Evolutionary conservation across 148 eudicot genomes (phyloP), one percentile per base, ranked within the genome.

Genomic region (Silene uniflora): DNA sequence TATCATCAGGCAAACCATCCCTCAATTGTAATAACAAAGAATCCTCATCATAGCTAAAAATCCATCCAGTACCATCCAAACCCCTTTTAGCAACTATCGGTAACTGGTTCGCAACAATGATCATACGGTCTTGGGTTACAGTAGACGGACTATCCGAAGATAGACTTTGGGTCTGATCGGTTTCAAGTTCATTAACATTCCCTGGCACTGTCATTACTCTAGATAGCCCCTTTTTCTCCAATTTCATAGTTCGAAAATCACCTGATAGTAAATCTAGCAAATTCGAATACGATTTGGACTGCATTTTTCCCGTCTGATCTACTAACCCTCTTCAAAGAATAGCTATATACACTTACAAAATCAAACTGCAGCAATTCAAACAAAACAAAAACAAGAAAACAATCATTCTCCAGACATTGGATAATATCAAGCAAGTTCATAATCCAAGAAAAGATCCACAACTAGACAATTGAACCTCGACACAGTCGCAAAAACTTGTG

Each of bases 1-100:
- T 84, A 56, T 89, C 88, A 10, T 82, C 83, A 3, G 88, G 46
- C 62, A 91, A 79, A 1, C 96, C 96, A 76, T 91, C 84, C 74
- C 81, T 91, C 79, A 89, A 22, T 54, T 89, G 90, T 68, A 87
- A 83, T 21, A 77, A 49, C 60, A 89, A 72, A 23, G 92, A 80
- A 80, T 91, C 92, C 79, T 89, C 85, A 68, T 91, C 92, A 16
- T 11, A 52, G 17, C 75, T 77, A 78, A 84, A 84, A 66, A 67
- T 81, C 86, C 86, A 84, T 14, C 86, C 79, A 0, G 44, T 60
- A 39, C 81, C 79, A 74, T 74, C 76, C 67, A 71, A 70, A 65
- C 80, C 80, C 67, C 72, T 76, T 23, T 18, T 70, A 13, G 81
- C 86, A n/a, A 22, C 75, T 65, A 84, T 73, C 1, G 86, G 86